Conservation (phyloP, 2,329 filamentous ascomycete genomes). For the Colletotrichum phormii region DNA sequence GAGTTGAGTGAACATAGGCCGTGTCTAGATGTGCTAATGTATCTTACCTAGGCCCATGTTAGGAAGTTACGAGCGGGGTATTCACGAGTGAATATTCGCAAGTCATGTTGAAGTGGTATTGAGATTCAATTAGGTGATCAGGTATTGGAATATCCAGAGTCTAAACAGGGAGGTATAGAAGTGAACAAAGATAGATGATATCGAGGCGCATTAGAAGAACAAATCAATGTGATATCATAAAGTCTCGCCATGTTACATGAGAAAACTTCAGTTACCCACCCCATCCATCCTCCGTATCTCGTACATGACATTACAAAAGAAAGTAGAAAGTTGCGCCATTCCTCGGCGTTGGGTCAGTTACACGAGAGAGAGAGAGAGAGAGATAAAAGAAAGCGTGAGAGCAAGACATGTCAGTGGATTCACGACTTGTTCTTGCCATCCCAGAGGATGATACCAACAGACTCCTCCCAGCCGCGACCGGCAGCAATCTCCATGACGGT, state of each 20-base stretch:
- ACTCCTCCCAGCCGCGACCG: slow-evolving; percentile 69
- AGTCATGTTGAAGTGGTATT: background rate
- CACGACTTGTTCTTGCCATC: slow-evolving; percentile 27
- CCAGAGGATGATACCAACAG: slow-evolving; percentile 55
- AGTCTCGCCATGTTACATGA: background rate
- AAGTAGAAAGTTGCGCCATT: background rate
- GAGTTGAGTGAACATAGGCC: no score
- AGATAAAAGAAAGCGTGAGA: background rate
- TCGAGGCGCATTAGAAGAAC: background rate
- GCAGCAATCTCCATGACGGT: slow-evolving; percentile 69
- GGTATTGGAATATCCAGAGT: background rate
- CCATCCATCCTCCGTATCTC: slow-evolving; percentile 11
- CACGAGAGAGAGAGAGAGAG: background rate
- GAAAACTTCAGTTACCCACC: slow-evolving; percentile 8
- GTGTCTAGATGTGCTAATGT: no score
- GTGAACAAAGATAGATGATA: slow-evolving; percentile 4
- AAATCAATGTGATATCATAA: slow-evolving; percentile 29
- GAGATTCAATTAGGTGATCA: background rate
- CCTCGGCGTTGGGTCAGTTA: background rate
- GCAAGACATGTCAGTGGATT: background rate
- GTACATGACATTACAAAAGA: slow-evolving; percentile 7
- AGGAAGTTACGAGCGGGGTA: background rate
- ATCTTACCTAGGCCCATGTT: background rate
- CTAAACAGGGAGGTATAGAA: slow-evolving; percentile 11
- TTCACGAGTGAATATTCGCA: background rate